Conservation (phyloP, 2,329 filamentous ascomycete genomes). For the Nigrograna mackinnonii region DNA sequence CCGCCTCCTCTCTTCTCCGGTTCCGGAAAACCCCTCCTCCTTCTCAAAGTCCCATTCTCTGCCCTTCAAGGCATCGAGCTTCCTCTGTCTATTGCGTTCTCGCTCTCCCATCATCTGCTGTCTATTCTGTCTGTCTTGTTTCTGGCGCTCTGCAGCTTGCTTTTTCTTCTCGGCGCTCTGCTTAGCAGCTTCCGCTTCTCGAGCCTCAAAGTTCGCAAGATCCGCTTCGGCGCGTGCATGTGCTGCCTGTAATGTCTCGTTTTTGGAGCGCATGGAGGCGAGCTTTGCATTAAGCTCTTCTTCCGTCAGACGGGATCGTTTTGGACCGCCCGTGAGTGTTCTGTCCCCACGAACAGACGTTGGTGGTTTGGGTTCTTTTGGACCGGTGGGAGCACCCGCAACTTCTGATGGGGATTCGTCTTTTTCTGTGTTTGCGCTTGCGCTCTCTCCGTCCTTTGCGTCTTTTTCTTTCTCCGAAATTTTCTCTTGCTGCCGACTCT, state of each 20-base stretch:
- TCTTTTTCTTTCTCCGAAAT: background rate
- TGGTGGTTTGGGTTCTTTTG: conserved; percentile 22
- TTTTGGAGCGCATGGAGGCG: conserved; percentile 64
- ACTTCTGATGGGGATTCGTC: conserved; percentile 9
- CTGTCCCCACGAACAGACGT: conserved; percentile 38
- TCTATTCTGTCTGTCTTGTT: conserved; percentile 55
- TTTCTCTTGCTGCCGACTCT: background rate
- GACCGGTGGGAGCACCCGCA: conserved; percentile 17
- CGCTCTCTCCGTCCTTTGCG: conserved; percentile 1
- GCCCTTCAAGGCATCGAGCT: conserved; percentile 61
- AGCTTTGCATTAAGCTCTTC: conserved; percentile 65
- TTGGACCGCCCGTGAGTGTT: conserved; percentile 34
- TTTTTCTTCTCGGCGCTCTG: conserved; percentile 49
- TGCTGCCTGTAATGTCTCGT: conserved; percentile 61
- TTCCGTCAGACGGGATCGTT: conserved; percentile 58
- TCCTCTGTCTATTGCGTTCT: conserved; percentile 62
- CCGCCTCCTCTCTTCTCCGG: conserved; percentile 44
- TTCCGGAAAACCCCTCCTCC: conserved; percentile 57
- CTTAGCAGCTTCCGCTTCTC: conserved; percentile 62
- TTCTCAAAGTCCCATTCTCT: conserved; percentile 68
- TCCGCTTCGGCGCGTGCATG: conserved; percentile 71
- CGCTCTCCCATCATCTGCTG: conserved; percentile 65
- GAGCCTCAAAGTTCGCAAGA: conserved; percentile 64
- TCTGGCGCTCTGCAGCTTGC: conserved; percentile 34
- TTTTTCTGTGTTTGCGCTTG: conserved; percentile 10